Percentiles rank a stretch among this genome's conserved stretches.
Evolutionary conservation across 2,329 filamentous ascomycete genomes (phyloP).

Genomic region (Sporothrix humicola): DNA sequence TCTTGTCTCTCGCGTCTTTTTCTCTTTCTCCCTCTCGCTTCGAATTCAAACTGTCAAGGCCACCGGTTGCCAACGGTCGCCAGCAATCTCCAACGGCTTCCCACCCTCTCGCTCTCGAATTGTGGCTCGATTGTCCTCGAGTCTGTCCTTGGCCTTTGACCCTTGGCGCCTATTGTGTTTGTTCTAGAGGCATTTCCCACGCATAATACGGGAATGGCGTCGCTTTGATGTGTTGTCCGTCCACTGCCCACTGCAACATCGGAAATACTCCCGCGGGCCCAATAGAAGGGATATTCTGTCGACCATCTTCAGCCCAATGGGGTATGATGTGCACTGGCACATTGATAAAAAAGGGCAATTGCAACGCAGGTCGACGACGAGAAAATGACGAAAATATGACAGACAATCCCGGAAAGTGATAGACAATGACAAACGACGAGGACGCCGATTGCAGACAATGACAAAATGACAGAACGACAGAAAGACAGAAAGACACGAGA

Average conservation of each 20-base stretch:
- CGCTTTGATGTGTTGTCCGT: conserved; percentile 24
- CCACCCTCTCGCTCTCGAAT: neutral
- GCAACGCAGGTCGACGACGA: neutral
- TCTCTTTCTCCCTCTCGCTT: neutral
- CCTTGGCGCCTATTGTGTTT: too few relatives aligned
- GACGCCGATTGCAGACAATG: too few relatives aligned
- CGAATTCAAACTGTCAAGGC: too few relatives aligned
- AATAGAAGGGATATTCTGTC: neutral
- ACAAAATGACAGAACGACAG: too few relatives aligned
- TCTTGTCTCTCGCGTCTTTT: neutral
- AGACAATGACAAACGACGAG: too few relatives aligned
- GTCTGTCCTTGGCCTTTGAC: neutral
- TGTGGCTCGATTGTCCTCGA: neutral
- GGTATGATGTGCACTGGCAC: too few relatives aligned
- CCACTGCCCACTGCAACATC: conserved; percentile 11
- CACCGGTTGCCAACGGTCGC: neutral
- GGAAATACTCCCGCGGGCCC: conserved; percentile 1
- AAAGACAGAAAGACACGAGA: neutral
- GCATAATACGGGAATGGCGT: neutral
- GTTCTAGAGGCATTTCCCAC: neutral
- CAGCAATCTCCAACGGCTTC: neutral
- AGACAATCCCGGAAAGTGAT: neutral
- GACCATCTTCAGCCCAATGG: neutral
- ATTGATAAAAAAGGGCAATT: too few relatives aligned
- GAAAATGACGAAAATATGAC: neutral